Evolutionary conservation across 2,329 filamentous ascomycete species (phyloP).

Genomic region (Rutstroemia sydowiana): DNA sequence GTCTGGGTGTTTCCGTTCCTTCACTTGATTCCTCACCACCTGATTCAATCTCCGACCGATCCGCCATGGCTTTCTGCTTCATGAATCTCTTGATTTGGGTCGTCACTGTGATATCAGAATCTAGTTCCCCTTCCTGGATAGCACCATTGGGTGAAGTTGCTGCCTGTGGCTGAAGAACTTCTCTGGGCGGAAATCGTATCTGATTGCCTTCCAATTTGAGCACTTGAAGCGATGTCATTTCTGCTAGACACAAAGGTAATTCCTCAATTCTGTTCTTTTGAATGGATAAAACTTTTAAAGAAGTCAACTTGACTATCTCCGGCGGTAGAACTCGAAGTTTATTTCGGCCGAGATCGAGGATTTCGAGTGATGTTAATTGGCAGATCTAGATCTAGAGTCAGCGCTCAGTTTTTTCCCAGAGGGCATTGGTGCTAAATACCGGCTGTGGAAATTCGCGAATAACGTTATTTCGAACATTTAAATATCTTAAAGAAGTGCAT

Average conservation of each 20-base stretch:
- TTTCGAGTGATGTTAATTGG: constrained; percentile 78
- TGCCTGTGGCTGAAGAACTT: constrained; percentile 54
- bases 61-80: constrained; percentile 41
- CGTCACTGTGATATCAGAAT: constrained; percentile 52
- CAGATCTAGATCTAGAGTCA: constrained; percentile 55
- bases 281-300: constrained; percentile 81
- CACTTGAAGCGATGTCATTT: constrained; percentile 84
- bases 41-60: constrained; percentile 47
- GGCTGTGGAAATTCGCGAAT: constrained; percentile 59
- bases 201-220: constrained; percentile 87
- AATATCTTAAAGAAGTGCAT: constrained; percentile 69
- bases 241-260: constrained; percentile 74
- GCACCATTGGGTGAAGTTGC: constrained; percentile 45
- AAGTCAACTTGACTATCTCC: constrained; percentile 72
- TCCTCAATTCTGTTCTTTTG: constrained; percentile 82
- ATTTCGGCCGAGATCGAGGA: constrained; percentile 86
- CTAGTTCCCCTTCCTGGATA: constrained; percentile 51
- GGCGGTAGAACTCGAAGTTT: constrained; percentile 70
- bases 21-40: constrained; percentile 61
- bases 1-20: constrained; percentile 70
- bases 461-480: constrained; percentile 72
- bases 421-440: constrained; percentile 37
- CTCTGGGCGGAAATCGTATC: constrained; percentile 69
- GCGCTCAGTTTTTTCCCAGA: neutral
- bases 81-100: constrained; percentile 55